Evolutionary conservation across 192 early-diverging fungal species (phyloP).

Genomic region (Hyaloraphidium curvatum): DNA sequence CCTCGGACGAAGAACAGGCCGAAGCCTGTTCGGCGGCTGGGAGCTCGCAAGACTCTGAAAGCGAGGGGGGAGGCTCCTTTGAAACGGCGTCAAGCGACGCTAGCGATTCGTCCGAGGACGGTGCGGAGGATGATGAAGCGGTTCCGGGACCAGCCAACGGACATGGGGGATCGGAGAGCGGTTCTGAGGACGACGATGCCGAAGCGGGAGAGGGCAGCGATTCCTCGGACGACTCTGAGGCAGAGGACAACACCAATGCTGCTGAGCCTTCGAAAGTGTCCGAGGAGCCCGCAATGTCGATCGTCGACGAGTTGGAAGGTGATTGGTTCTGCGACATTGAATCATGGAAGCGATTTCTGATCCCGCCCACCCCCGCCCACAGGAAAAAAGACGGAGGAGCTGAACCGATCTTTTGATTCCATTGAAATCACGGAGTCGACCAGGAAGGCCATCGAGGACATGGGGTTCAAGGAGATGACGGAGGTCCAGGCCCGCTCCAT

Average conservation of each 20-base stretch:
- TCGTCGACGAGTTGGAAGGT: neutral
- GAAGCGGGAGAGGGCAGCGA: too few species aligned
- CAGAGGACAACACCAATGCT: too few species aligned
- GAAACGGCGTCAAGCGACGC: neutral
- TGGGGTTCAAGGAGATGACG: constrained; percentile 89
- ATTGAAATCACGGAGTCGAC: constrained; percentile 46
- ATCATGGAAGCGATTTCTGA: neutral
- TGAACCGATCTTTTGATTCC: constrained; percentile 44
- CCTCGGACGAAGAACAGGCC: neutral
- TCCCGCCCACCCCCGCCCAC: neutral
- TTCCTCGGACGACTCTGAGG: neutral
- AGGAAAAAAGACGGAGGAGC: neutral
- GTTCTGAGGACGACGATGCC: too few species aligned
- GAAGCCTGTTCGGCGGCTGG: too few species aligned
- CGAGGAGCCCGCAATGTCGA: too few species aligned
- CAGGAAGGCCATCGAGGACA: constrained; percentile 35
- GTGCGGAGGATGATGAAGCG: neutral
- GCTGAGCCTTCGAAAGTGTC: too few species aligned
- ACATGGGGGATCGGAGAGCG: too few species aligned
- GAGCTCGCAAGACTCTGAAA: too few species aligned
- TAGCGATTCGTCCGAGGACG: neutral
- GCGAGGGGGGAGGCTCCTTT: neutral
- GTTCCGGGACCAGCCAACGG: too few species aligned
- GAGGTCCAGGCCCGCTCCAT: constrained; percentile 93
- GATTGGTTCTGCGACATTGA: neutral